Evolutionary conservation across 1,284 basidiomycete genomes (phyloP).

Genomic region (Trichosporon faecale): DNA sequence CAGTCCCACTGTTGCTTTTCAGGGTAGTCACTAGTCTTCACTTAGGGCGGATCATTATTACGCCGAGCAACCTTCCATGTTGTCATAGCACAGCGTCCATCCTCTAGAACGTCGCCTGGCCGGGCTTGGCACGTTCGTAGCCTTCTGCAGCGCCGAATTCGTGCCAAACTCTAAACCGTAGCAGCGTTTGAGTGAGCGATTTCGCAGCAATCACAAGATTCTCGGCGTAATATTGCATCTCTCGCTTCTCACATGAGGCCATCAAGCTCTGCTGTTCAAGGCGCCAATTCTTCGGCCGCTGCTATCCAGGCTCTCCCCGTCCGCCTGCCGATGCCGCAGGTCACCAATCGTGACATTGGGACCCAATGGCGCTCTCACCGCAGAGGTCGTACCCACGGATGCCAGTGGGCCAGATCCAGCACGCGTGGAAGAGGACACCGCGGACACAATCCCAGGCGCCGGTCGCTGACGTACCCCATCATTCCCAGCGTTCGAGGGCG

Average conservation of each 20-base stretch:
- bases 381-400: background rate
- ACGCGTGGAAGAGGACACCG: background rate
- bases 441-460: background rate
- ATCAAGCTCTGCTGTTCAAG: conserved; percentile 6
- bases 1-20: background rate
- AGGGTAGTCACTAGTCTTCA: conserved; percentile 7
- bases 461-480: background rate
- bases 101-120: background rate
- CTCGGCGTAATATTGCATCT: conserved; percentile 3
- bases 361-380: background rate
- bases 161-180: background rate
- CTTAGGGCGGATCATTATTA: conserved; percentile 8
- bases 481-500: background rate
- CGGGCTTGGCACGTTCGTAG: conserved; percentile 6
- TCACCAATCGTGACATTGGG: background rate
- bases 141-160: background rate
- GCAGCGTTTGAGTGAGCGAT: background rate
- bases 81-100: background rate
- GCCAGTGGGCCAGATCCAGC: background rate
- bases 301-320: background rate
- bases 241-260: background rate
- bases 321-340: background rate
- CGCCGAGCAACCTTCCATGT: background rate
- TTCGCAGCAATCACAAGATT: background rate
- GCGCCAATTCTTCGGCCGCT: background rate